Evolutionary conservation across 2,329 filamentous ascomycete species (phyloP).

Genomic region (Diaporthe citri): DNA sequence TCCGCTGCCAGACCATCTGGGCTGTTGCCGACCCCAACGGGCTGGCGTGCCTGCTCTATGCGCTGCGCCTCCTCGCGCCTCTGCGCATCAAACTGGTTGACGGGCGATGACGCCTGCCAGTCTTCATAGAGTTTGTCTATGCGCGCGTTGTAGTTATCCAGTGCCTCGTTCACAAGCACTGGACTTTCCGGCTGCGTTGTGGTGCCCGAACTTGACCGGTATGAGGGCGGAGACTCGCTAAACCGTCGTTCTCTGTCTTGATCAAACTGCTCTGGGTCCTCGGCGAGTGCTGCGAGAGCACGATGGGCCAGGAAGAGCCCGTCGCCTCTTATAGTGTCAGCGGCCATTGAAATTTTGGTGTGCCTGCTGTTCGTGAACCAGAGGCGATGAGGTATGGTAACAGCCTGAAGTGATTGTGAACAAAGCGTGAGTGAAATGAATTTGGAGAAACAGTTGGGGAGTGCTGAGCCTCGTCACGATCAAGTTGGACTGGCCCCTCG

Average conservation of each 20-base stretch:
- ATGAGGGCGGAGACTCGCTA: conserved; percentile 14
- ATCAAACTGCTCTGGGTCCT: conserved; percentile 10
- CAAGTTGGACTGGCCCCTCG: conserved; percentile 15
- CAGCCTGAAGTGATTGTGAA: background rate
- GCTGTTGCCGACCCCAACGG: background rate
- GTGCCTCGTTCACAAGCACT: rapidly evolving
- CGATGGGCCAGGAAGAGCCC: conserved; percentile 9
- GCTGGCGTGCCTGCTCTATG: background rate
- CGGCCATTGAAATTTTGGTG: background rate
- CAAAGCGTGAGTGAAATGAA: background rate
- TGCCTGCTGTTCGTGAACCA: background rate
- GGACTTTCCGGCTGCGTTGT: background rate
- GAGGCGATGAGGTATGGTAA: background rate
- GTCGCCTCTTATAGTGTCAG: background rate
- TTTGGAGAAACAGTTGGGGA: background rate
- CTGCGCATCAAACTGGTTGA: background rate
- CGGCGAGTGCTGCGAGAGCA: conserved; percentile 16
- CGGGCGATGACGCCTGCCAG: background rate
- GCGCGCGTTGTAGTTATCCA: background rate
- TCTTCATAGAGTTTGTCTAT: background rate
- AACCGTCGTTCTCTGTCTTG: background rate
- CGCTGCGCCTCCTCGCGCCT: background rate
- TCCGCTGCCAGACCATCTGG: background rate
- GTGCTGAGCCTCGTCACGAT: conserved; percentile 23
- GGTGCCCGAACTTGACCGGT: background rate